Evolutionary conservation across 805 yeast genomes (phyloP).

Genomic region (Teunomyces funiuensis): DNA sequence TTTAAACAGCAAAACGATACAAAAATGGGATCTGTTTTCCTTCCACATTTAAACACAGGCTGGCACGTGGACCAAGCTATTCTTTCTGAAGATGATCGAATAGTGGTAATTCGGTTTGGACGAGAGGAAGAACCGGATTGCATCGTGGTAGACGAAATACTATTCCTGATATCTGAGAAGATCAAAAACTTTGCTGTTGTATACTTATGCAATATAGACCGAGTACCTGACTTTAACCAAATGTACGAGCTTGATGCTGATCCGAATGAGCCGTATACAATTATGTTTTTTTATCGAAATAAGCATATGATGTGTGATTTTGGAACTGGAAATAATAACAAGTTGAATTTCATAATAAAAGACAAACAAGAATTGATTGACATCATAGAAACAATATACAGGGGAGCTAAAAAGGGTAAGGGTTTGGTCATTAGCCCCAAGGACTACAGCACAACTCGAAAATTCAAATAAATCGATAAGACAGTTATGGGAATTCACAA

Average conservation of each 20-base stretch:
- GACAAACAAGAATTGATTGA: conserved; percentile 90
- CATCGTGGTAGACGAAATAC: conserved; percentile 85
- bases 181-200: conserved; percentile 85
- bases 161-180: conserved; percentile 77
- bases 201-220: conserved; percentile 83
- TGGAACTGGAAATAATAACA: conserved; percentile 97
- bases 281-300: conserved; percentile 91
- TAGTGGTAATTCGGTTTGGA: conserved; percentile 90
- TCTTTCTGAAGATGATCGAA: conserved; percentile 80
- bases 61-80: conserved; percentile 99
- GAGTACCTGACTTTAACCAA: conserved; percentile 84
- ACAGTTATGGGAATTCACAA: not conserved
- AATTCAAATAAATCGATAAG: not conserved
- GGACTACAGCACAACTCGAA: conserved; percentile 47
- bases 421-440: conserved; percentile 87
- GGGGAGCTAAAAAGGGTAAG: conserved; percentile 91
- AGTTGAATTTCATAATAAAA: conserved; percentile 72
- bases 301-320: conserved; percentile 98
- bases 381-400: conserved; percentile 80
- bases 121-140: conserved; percentile 73
- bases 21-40: conserved; percentile 73
- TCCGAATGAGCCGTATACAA: conserved; percentile 71
- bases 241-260: conserved; percentile 74
- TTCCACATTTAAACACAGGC: conserved; percentile 79
- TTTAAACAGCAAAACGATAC: not conserved